phyloP scores from a whole-genome alignment of 768 basidiomycete genomes.

The Boletus pseudopeckii region DNA sequence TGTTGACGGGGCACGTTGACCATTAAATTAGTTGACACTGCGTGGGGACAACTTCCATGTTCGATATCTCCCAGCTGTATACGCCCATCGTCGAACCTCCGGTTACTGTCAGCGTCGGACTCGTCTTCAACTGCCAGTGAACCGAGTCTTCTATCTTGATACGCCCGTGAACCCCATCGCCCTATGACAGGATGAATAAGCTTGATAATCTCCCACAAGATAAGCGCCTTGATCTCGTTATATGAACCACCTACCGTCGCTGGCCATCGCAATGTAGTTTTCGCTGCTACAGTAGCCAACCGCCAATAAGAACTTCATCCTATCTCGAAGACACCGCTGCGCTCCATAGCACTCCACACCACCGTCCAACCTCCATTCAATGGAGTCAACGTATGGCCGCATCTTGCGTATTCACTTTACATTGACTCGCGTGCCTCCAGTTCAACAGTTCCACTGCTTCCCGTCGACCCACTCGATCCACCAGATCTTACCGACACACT shows the following conservation, averaged over 20 bases:
- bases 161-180: neutral
- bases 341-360: neutral
- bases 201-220: neutral
- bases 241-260: neutral
- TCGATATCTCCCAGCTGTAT: too few relatives aligned
- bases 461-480: neutral
- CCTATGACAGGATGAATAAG: neutral
- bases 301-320: neutral
- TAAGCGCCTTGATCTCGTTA: neutral
- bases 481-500: slow-evolving; percentile 5
- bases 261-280: neutral
- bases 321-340: neutral
- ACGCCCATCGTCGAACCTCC: too few relatives aligned
- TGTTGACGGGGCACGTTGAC: too few relatives aligned
- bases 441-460: neutral
- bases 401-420: neutral
- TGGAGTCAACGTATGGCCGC: neutral
- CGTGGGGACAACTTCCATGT: too few relatives aligned
- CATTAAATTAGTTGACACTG: too few relatives aligned
- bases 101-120: too few relatives aligned
- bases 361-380: neutral
- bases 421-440: neutral
- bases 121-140: too few relatives aligned
- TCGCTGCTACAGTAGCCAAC: neutral
- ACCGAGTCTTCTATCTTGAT: neutral